These are phyloP conservation scores for Streptanthus diversifolius DNA, from an alignment of 345 rosid genomes.

Conservation along the genomic window DNA sequence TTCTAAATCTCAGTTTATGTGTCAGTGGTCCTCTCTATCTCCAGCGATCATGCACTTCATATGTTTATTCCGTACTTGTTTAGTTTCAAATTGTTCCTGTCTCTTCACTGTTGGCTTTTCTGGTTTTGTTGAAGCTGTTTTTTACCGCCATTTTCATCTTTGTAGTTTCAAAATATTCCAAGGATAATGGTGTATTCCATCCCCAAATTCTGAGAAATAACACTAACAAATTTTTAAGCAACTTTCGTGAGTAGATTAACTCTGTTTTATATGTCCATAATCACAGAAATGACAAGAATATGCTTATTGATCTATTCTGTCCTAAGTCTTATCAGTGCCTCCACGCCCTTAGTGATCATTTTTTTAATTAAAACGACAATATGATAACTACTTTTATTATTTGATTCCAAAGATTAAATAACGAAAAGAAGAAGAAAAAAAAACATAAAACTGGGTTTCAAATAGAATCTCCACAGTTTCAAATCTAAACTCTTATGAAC, in stretches of 20 bases:
- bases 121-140: not conserved
- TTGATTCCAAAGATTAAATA: conserved; percentile 12
- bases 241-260: not conserved
- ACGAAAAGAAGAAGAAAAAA: not conserved
- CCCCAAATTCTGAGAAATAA: not conserved
- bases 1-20: conserved; percentile 21
- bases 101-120: conserved; percentile 21
- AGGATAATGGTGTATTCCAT: not conserved
- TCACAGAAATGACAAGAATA: conserved; percentile 5
- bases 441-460: not conserved
- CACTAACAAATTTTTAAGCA: not conserved
- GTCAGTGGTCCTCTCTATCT: conserved; percentile 34
- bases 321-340: not conserved
- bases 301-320: conserved; percentile 15
- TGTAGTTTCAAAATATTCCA: conserved; percentile 26
- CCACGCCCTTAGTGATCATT: conserved; percentile 25
- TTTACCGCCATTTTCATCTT: conserved; percentile 31
- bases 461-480: conserved; percentile 5
- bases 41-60: conserved; percentile 18
- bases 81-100: conserved; percentile 5
- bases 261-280: conserved; percentile 3
- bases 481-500: conserved; percentile 23
- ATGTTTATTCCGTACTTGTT: conserved; percentile 1
- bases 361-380: conserved; percentile 17
- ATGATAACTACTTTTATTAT: conserved; percentile 28